These are phyloP conservation scores for Pugionium dolabratum DNA, from an alignment of 345 rosid species.

Conservation along the genomic window DNA sequence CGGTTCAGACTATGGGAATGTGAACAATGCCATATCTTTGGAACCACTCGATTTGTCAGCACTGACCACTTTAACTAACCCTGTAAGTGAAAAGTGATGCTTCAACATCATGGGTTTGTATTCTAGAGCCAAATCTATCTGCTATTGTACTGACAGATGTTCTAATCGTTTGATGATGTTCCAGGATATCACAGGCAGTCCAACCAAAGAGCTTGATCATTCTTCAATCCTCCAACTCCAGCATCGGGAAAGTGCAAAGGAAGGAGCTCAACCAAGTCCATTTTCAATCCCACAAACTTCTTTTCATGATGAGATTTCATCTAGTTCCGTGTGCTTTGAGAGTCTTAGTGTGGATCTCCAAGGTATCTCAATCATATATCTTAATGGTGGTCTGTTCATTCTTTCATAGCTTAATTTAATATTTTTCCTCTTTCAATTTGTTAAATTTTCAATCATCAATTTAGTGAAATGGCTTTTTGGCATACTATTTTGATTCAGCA, in stretches of 20 bases:
- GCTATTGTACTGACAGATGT: conserved; percentile 12
- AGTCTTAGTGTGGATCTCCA: conserved; percentile 81
- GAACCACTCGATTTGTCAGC: conserved; percentile 37
- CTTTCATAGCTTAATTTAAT: background rate
- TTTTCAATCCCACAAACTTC: conserved; percentile 76
- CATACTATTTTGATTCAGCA: background rate
- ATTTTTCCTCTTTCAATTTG: background rate
- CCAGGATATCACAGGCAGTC: conserved; percentile 49
- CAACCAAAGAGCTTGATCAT: conserved; percentile 36
- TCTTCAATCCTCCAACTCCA: conserved; percentile 45
- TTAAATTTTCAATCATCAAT: background rate
- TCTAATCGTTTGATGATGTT: conserved; percentile 18
- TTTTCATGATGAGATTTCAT: conserved; percentile 67
- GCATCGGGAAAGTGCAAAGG: conserved; percentile 55
- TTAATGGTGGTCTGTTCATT: background rate
- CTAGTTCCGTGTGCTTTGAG: conserved; percentile 82
- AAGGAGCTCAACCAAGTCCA: conserved; percentile 82
- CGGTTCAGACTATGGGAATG: conserved; percentile 39
- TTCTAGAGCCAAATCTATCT: conserved; percentile 3
- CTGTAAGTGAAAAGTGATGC: conserved; percentile 31
- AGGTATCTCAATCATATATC: conserved; percentile 47
- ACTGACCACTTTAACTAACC: conserved; percentile 31
- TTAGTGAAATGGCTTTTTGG: background rate
- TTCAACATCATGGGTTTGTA: conserved; percentile 40
- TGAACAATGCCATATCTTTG: conserved; percentile 30